phyloP scores from a whole-genome alignment of 352 stramenopile species.

The Pythium scleroteichum region DNA sequence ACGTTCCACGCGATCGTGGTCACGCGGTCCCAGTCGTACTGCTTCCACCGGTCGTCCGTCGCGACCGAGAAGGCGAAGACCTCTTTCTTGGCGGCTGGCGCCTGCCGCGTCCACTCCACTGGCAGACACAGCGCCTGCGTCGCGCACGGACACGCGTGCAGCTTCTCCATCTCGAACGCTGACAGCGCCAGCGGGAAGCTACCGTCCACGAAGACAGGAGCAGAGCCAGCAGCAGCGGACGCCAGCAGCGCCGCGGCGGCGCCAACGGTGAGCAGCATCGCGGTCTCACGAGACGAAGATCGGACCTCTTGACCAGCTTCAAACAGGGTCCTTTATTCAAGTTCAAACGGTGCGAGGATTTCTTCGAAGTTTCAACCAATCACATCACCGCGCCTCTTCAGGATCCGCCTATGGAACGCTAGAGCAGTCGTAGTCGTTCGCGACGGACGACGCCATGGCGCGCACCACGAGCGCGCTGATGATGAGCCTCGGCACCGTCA shows the following conservation, averaged over 20 bases:
- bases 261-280: slow-evolving; percentile 13
- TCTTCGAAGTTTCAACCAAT: slow-evolving; percentile 24
- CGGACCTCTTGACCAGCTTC: not conserved
- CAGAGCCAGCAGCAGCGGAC: not conserved
- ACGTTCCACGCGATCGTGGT: slow-evolving; percentile 86
- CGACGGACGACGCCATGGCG: slow-evolving; percentile 33
- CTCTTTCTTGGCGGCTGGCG: slow-evolving; percentile 37
- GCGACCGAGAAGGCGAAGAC: slow-evolving; percentile 80
- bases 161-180: slow-evolving; percentile 32
- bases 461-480: slow-evolving; percentile 54
- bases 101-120: slow-evolving; percentile 26
- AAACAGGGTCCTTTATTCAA: not conserved
- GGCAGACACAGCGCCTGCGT: slow-evolving; percentile 54
- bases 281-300: not conserved
- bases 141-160: slow-evolving; percentile 54
- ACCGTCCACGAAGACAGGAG: slow-evolving; percentile 3
- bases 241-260: slow-evolving; percentile 6
- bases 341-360: not conserved
- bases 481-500: slow-evolving; percentile 81
- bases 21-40: slow-evolving; percentile 79
- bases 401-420: slow-evolving; percentile 6
- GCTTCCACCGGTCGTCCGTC: slow-evolving; percentile 62
- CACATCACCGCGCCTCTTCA: slow-evolving; percentile 20
- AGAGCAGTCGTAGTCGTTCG: not conserved
- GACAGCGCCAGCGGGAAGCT: slow-evolving; percentile 27